Percentiles rank a stretch among this genome's conserved stretches.
These are phyloP conservation scores for Teratosphaeriaceae sp. DNA, from an alignment of 2,329 filamentous ascomycete species.

Conservation along the genomic window DNA sequence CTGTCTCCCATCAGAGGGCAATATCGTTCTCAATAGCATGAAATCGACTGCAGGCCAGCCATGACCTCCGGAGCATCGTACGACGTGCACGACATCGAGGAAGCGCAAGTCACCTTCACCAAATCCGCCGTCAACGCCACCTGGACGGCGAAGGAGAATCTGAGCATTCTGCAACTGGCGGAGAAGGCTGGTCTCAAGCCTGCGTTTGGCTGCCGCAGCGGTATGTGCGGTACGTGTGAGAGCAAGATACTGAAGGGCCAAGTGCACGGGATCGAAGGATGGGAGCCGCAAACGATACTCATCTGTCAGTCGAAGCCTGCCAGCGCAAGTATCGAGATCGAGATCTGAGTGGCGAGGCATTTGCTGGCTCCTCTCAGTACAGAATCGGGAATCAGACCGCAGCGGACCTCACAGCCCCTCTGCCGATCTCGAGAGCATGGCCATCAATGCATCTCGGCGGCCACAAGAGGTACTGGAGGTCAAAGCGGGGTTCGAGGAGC, in stretches of 20 bases:
- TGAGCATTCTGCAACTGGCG: constrained; percentile 19
- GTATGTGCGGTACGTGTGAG: constrained; percentile 14
- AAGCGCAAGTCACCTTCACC: constrained; percentile 16
- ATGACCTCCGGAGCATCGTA: neutral
- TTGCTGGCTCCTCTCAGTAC: too few relatives aligned
- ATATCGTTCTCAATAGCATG: too few relatives aligned
- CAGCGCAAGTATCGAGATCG: constrained; percentile 18
- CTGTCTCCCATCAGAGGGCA: too few relatives aligned
- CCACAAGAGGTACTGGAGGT: too few relatives aligned
- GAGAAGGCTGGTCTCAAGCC: constrained; percentile 20
- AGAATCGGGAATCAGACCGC: too few relatives aligned
- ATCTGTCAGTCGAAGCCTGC: constrained; percentile 22
- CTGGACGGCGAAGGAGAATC: constrained; percentile 16
- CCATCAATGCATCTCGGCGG: too few relatives aligned
- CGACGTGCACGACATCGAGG: constrained; percentile 15
- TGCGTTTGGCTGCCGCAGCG: constrained; percentile 18
- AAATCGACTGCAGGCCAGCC: too few relatives aligned
- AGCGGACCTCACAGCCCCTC: too few relatives aligned
- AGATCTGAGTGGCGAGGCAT: constrained; percentile 11
- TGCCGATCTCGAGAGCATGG: too few relatives aligned
- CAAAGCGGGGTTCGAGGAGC: too few relatives aligned
- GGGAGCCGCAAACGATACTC: constrained; percentile 17
- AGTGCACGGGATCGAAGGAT: constrained; percentile 18
- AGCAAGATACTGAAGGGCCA: constrained; percentile 16
- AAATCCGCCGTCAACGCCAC: constrained; percentile 15